A percentile compares a stretch with the other conserved stretches of the same genome.
phyloP scores from a whole-genome alignment of 805 yeast species.

The Wickerhamiella parazyma region DNA sequence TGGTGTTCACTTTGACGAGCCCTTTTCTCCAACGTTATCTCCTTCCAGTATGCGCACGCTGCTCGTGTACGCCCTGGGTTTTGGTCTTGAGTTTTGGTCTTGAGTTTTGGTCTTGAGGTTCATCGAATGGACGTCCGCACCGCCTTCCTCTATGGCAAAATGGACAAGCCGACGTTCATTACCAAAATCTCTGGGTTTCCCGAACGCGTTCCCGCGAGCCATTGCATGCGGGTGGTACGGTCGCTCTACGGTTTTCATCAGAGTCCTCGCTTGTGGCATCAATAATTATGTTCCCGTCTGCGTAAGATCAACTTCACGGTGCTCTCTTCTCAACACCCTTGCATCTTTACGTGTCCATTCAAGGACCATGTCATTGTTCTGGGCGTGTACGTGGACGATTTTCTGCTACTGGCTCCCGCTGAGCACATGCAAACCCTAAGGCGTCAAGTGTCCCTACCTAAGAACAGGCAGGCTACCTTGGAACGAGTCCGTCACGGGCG shows the following conservation, averaged over 20 bases:
- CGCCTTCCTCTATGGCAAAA: slow-evolving; percentile 3
- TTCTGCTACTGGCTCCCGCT: no score
- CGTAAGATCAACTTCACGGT: no score
- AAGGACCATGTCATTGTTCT: no score
- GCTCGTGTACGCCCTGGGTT: background rate
- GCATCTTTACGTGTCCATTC: no score
- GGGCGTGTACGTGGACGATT: no score
- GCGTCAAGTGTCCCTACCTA: no score
- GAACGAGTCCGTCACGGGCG: no score
- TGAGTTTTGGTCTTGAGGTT: background rate
- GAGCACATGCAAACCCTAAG: no score
- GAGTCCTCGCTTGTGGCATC: slow-evolving; percentile 3
- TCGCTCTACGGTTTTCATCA: slow-evolving; percentile 1
- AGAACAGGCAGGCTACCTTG: no score
- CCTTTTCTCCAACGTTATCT: background rate
- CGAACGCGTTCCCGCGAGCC: background rate
- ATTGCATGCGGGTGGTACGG: background rate
- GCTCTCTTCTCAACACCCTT: no score
- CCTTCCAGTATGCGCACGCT: background rate
- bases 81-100: no score
- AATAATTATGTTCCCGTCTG: background rate
- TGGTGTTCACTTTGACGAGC: background rate
- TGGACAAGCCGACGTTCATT: background rate
- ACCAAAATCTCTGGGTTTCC: background rate
- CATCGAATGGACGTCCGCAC: slow-evolving; percentile 1